Evolutionary conservation across 2,329 filamentous ascomycete species (phyloP).

Genomic region (Claviceps fusiformis): DNA sequence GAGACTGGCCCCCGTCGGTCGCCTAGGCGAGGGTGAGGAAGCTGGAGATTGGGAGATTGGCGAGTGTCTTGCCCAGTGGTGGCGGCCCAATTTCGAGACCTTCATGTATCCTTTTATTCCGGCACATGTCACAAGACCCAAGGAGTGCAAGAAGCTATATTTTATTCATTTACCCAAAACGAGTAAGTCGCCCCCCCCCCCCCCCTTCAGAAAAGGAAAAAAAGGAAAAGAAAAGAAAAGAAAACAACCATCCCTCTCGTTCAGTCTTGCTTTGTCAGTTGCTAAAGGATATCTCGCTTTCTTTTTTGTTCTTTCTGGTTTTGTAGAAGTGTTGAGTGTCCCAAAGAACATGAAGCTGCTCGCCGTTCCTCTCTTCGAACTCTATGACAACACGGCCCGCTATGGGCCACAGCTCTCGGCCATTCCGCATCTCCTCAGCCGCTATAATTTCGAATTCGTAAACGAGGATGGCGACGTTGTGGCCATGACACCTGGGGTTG

Average conservation of each 20-base stretch:
- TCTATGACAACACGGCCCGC: conserved; percentile 91
- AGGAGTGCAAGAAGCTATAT: conserved; percentile 99
- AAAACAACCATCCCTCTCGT: background rate
- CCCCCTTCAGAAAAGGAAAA: no score
- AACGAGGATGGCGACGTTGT: conserved; percentile 85
- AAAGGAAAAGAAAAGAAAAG: no score
- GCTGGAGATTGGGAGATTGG: conserved; percentile 82
- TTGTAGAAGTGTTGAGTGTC: conserved; percentile 76
- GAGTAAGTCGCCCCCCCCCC: conserved; percentile 43
- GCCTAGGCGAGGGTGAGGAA: conserved; percentile 73
- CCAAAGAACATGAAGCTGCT: conserved; percentile 99
- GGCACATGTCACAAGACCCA: conserved; percentile 86
- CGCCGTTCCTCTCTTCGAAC: conserved; percentile 89
- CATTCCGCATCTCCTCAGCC: conserved; percentile 84
- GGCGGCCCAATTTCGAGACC: conserved; percentile 96
- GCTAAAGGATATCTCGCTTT: conserved; percentile 3
- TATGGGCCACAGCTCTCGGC: conserved; percentile 95
- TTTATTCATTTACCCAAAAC: conserved; percentile 88
- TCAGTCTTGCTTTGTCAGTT: background rate
- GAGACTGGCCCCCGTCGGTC: conserved; percentile 80
- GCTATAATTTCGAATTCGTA: conserved; percentile 96
- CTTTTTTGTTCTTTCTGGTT: background rate
- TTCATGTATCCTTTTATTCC: conserved; percentile 99
- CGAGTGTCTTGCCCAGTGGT: conserved; percentile 95
- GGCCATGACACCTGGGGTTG: conserved; percentile 65